Evolutionary conservation across 2,329 filamentous ascomycete species (phyloP).

Genomic region (Microcera coccophila): DNA sequence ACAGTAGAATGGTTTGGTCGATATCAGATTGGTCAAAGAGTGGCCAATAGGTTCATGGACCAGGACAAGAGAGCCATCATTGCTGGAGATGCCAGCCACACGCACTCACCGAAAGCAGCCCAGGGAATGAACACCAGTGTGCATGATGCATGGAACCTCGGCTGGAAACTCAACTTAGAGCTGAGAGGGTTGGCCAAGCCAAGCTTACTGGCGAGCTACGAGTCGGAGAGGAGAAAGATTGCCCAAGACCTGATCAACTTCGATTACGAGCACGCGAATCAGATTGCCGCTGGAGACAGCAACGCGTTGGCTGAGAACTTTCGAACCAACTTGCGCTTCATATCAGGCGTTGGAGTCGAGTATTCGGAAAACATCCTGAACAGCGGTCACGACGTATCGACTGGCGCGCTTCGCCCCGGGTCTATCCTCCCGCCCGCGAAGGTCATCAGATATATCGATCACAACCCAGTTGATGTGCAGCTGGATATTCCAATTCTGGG

Average conservation of each 20-base stretch:
- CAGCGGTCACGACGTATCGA: conserved; percentile 30
- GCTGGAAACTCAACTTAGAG: conserved; percentile 48
- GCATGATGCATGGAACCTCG: conserved; percentile 58
- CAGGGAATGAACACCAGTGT: conserved; percentile 62
- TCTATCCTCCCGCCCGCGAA: conserved; percentile 61
- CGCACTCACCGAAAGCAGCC: conserved; percentile 66
- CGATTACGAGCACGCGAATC: conserved; percentile 53
- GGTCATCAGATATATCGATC: conserved; percentile 68
- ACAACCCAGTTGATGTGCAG: conserved; percentile 71
- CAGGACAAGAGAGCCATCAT: conserved; percentile 58
- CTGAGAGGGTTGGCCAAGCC: conserved; percentile 53
- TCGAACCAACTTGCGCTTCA: conserved; percentile 65
- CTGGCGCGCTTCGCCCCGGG: conserved; percentile 47
- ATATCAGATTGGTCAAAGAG: conserved; percentile 65
- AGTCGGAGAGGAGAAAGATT: conserved; percentile 57
- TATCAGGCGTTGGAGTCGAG: conserved; percentile 65
- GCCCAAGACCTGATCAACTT: conserved; percentile 55
- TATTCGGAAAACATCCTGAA: conserved; percentile 50
- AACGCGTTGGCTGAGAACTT: conserved; percentile 63
- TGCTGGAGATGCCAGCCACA: conserved; percentile 65
- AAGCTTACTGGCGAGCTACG: conserved; percentile 55
- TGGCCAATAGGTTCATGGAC: conserved; percentile 65
- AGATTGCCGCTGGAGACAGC: conserved; percentile 58
- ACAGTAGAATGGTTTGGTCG: conserved; percentile 66
- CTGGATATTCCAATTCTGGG: conserved; percentile 71